Conservation (phyloP, 148 eudicot species). For the Pouteria glomerata region DNA sequence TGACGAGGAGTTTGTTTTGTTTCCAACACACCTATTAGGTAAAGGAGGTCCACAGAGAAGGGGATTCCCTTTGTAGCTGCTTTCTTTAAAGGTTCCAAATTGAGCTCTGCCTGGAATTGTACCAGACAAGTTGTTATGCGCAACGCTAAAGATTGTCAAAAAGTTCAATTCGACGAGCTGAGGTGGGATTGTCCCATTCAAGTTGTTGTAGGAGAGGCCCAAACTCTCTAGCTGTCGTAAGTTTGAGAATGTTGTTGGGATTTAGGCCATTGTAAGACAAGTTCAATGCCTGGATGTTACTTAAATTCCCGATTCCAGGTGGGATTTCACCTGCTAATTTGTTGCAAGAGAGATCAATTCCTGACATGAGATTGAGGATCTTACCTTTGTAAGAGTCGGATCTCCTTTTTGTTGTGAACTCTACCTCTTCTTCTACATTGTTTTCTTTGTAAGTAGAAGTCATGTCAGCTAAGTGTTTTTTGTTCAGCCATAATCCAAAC, state of each 20-base stretch:
- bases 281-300: background rate
- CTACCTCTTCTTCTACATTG: too few species aligned
- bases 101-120: background rate
- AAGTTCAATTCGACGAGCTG: background rate
- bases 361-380: background rate
- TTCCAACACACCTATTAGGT: background rate
- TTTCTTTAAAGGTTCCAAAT: background rate
- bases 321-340: background rate
- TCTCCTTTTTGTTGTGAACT: background rate
- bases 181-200: background rate
- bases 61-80: slow-evolving; percentile 1
- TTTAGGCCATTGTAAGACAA: background rate
- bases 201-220: background rate
- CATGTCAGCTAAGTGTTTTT: too few species aligned
- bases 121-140: background rate
- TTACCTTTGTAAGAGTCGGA: background rate
- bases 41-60: slow-evolving; percentile 5
- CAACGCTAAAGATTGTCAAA: slow-evolving; percentile 1
- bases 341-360: slow-evolving; percentile 1
- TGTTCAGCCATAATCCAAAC: too few species aligned
- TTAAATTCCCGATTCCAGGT: background rate
- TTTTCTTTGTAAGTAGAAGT: too few species aligned
- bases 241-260: background rate
- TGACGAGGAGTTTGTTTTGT: background rate
- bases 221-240: background rate